Percentiles rank a stretch among this genome's conserved stretches.
Evolutionary conservation across 2,329 filamentous ascomycete species (phyloP).

Genomic region (Fusarium sp.): DNA sequence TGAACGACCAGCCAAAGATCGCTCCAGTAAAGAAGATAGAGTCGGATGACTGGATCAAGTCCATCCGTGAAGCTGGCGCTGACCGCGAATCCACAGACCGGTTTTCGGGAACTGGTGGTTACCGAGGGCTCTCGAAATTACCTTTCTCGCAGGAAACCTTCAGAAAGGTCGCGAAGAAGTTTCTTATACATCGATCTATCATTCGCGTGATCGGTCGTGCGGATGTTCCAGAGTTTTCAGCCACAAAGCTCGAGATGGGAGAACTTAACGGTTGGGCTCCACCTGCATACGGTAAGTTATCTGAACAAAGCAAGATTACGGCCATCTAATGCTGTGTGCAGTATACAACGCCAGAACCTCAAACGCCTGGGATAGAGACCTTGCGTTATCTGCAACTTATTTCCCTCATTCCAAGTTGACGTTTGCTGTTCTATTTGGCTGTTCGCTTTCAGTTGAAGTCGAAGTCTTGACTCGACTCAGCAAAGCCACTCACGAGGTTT

Average conservation of each 20-base stretch:
- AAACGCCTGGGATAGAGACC: constrained; percentile 8
- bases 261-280: neutral
- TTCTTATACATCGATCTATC: constrained; percentile 2
- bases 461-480: neutral
- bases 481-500: neutral
- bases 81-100: too few species aligned
- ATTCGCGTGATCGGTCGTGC: constrained; percentile 1
- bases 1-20: neutral
- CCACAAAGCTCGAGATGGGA: constrained; percentile 4
- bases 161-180: neutral
- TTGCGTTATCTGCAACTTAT: constrained; percentile 9
- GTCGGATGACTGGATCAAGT: neutral
- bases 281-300: constrained; percentile 11
- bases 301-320: neutral
- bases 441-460: neutral
- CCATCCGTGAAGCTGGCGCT: neutral
- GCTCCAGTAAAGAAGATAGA: neutral
- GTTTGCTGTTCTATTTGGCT: constrained; percentile 19
- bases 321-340: neutral
- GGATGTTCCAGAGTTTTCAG: constrained; percentile 7
- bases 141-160: constrained; percentile 6
- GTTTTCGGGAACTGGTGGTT: neutral
- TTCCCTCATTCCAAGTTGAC: neutral
- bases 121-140: neutral
- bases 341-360: constrained; percentile 19